phyloP scores from a whole-genome alignment of 179 eudicot genomes.

The Silene noctiflora region DNA sequence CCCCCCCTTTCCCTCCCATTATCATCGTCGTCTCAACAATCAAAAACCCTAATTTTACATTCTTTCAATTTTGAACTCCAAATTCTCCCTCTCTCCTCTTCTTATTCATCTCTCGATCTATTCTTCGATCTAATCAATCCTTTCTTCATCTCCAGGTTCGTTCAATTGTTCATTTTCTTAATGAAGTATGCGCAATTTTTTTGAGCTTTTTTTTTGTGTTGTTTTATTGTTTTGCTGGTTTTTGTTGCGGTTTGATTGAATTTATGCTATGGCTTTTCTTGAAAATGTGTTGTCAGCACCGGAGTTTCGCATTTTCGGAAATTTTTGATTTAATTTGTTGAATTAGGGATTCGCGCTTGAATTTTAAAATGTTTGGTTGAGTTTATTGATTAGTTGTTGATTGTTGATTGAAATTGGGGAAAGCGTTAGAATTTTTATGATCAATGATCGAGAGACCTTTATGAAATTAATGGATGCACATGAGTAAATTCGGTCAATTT shows the following conservation, averaged over 20 bases:
- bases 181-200: background rate
- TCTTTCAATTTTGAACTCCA: constrained; percentile 26
- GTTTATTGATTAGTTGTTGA: background rate
- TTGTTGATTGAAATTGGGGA: background rate
- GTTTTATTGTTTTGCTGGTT: background rate
- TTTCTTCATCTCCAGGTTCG: constrained; percentile 6
- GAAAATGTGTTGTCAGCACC: too few relatives aligned
- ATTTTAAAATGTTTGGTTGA: background rate
- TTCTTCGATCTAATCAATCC: constrained; percentile 14
- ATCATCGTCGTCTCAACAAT: constrained; percentile 32
- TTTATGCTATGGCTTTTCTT: background rate
- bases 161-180: background rate
- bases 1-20: constrained; percentile 9
- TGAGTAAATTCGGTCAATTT: background rate
- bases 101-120: background rate
- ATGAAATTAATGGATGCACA: background rate
- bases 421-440: background rate
- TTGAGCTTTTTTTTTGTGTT: background rate
- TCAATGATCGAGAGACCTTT: background rate
- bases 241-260: background rate
- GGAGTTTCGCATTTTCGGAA: background rate
- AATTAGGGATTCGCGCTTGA: background rate
- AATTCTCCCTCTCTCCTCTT: constrained; percentile 14
- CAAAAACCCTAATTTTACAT: constrained; percentile 39
- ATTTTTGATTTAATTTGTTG: background rate